These are phyloP conservation scores for Coemansia asiatica DNA, from an alignment of 192 early-diverging fungal species.

Conservation along the genomic window DNA sequence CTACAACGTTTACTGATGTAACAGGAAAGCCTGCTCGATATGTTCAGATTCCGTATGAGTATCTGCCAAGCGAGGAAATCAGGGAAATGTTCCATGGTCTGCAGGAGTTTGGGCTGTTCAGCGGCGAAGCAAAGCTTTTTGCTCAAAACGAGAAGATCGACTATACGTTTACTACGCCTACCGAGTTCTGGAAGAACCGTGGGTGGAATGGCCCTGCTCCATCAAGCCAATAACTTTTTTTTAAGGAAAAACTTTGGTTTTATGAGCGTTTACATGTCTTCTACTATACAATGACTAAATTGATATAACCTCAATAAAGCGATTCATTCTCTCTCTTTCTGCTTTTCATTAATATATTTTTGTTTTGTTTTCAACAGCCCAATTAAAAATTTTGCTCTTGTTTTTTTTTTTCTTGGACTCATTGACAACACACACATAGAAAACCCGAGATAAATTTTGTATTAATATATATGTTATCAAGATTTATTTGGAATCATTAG, in stretches of 20 bases:
- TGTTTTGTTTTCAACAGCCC: too few species aligned
- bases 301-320: too few species aligned
- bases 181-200: conserved; percentile 35
- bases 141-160: conserved; percentile 25
- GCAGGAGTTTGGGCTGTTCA: conserved; percentile 37
- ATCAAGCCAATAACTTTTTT: not conserved
- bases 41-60: conserved; percentile 15
- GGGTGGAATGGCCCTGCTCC: conserved; percentile 56
- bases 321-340: too few species aligned
- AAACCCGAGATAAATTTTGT: too few species aligned
- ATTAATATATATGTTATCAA: too few species aligned
- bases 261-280: too few species aligned
- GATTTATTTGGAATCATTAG: not conserved
- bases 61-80: conserved; percentile 10
- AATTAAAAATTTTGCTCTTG: too few species aligned
- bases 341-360: too few species aligned
- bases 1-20: conserved; percentile 30
- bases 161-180: conserved; percentile 23
- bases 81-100: conserved; percentile 22
- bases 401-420: too few species aligned
- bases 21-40: conserved; percentile 39
- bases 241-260: too few species aligned
- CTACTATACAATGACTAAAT: too few species aligned
- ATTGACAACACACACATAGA: too few species aligned
- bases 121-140: conserved; percentile 24